Evolutionary conservation across 1,284 basidiomycete genomes (phyloP).

Genomic region (Naganishia sp.): DNA sequence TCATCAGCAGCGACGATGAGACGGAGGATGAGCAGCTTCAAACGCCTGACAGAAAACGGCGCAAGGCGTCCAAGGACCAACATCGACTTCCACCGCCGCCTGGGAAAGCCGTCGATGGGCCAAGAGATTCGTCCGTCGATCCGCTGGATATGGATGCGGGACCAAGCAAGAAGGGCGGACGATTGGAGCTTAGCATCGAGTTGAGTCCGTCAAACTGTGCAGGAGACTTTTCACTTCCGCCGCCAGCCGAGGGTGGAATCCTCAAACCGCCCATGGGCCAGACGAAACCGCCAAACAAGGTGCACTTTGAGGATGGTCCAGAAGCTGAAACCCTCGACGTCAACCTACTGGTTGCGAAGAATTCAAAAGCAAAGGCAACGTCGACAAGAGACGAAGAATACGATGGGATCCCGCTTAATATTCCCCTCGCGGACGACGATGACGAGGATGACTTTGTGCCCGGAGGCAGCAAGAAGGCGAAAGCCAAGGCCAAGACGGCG

Average conservation of each 20-base stretch:
- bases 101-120: neutral
- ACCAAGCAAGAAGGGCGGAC: neutral
- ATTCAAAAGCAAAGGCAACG: neutral
- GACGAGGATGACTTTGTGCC: slow-evolving; percentile 32
- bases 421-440: slow-evolving; percentile 16
- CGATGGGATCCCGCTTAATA: neutral
- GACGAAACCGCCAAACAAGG: slow-evolving; percentile 10
- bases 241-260: neutral
- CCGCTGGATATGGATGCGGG: slow-evolving; percentile 26
- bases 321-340: neutral
- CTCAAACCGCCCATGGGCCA: neutral
- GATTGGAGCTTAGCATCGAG: slow-evolving; percentile 22
- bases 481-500: slow-evolving; percentile 22
- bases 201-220: slow-evolving; percentile 13
- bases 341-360: neutral
- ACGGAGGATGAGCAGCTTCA: slow-evolving; percentile 3
- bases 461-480: slow-evolving; percentile 12
- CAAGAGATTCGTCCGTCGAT: slow-evolving; percentile 23
- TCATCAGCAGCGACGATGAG: slow-evolving; percentile 24
- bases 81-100: neutral
- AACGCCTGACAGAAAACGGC: slow-evolving; percentile 20
- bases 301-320: slow-evolving; percentile 9
- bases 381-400: slow-evolving; percentile 10
- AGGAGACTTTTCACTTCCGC: neutral
- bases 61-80: neutral